phyloP scores from a whole-genome alignment of 2,329 filamentous ascomycete species.

The Aspergillus sp. region DNA sequence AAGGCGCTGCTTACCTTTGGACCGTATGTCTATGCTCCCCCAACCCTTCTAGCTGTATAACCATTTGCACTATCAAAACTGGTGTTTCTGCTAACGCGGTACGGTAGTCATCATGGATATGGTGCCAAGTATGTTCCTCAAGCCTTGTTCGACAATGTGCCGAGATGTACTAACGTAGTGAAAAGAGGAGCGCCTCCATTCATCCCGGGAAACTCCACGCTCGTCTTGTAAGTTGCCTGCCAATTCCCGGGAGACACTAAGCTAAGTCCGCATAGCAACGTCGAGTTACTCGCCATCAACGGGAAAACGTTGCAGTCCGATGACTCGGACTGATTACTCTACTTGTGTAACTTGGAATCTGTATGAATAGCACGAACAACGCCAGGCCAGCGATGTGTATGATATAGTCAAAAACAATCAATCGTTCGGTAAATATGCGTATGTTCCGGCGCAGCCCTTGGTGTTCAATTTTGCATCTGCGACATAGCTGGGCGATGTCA shows the following conservation, averaged over 20 bases:
- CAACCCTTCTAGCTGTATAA: too few relatives aligned
- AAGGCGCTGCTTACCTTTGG: constrained; percentile 26
- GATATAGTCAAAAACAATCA: too few relatives aligned
- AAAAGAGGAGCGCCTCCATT: constrained; percentile 24
- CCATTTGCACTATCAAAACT: background rate
- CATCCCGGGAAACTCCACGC: constrained; percentile 25
- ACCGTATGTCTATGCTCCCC: constrained; percentile 16
- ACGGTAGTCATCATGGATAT: constrained; percentile 24
- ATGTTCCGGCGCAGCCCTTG: too few relatives aligned
- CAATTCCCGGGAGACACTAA: background rate
- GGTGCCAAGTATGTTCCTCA: constrained; percentile 18
- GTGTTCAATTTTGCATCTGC: too few relatives aligned
- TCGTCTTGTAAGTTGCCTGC: constrained; percentile 24
- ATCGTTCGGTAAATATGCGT: too few relatives aligned
- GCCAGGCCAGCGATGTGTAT: too few relatives aligned
- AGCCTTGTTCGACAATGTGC: background rate
- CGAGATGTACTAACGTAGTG: background rate
- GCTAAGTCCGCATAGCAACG: constrained; percentile 3
- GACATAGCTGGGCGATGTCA: too few relatives aligned
- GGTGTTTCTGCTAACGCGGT: background rate
- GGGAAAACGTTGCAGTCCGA: constrained; percentile 6
- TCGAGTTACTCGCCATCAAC: constrained; percentile 15
- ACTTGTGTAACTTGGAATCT: too few relatives aligned
- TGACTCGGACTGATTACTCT: constrained; percentile 4
- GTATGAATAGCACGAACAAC: too few relatives aligned